phyloP scores from a whole-genome alignment of 202 grass and related monocot genomes.

The Carex arenaria region DNA sequence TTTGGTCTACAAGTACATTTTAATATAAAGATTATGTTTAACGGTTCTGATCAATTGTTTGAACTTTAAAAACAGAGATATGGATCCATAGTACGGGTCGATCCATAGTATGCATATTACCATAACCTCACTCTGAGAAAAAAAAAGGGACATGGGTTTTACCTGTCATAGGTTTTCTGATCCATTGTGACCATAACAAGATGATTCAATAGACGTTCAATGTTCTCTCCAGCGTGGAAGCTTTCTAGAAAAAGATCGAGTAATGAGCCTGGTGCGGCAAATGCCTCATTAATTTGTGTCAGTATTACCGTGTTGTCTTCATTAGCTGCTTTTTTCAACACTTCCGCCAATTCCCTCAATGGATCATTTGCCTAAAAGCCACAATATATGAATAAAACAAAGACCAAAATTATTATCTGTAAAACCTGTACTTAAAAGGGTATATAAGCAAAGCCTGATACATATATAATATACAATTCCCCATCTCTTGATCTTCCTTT shows the following conservation, averaged over 20 bases:
- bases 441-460: neutral
- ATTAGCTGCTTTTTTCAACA: conserved; percentile 50
- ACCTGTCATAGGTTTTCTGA: conserved; percentile 53
- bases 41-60: no score
- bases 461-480: neutral
- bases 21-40: no score
- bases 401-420: neutral
- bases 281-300: conserved; percentile 74
- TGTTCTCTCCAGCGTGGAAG: conserved; percentile 46
- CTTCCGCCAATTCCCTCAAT: conserved; percentile 59
- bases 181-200: conserved; percentile 82
- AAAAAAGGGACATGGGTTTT: conserved; percentile 4
- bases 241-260: conserved; percentile 93
- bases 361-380: conserved; percentile 22
- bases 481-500: neutral
- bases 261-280: conserved; percentile 54
- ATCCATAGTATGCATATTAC: no score
- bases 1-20: no score
- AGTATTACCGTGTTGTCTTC: conserved; percentile 73
- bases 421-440: neutral
- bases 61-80: no score
- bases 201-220: conserved; percentile 56
- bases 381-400: neutral
- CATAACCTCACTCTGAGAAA: neutral
- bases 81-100: no score